A percentile compares a stretch with the other conserved stretches of the same genome.
These are phyloP conservation scores for Smallanthus sonchifolius DNA, from an alignment of 129 eudicot species.

Conservation along the genomic window DNA sequence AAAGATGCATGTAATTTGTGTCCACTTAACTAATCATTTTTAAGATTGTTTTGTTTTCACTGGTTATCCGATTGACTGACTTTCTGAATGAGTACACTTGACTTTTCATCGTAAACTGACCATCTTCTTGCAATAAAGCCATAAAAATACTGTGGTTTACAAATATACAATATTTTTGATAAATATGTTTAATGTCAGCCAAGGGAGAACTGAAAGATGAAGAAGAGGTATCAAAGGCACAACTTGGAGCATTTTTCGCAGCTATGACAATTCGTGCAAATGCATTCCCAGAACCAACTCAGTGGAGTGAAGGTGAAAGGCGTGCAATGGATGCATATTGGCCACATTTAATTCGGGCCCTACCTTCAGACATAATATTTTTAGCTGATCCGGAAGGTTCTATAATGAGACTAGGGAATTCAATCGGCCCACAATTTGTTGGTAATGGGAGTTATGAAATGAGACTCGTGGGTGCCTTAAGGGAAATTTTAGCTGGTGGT, in stretches of 20 bases:
- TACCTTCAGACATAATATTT: slow-evolving; percentile 76
- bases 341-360: slow-evolving; percentile 78
- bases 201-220: slow-evolving; percentile 92
- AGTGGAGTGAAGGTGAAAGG: slow-evolving; percentile 99
- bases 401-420: slow-evolving; percentile 75
- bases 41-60: not conserved
- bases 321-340: slow-evolving; percentile 86
- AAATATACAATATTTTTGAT: not conserved
- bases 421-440: slow-evolving; percentile 80
- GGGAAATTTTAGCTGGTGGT: slow-evolving; percentile 97
- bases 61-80: not conserved
- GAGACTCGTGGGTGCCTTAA: slow-evolving; percentile 95
- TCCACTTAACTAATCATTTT: not conserved
- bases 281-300: slow-evolving; percentile 87
- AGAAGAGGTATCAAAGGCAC: slow-evolving; percentile 81
- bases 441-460: slow-evolving; percentile 89
- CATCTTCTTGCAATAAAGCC: not conserved
- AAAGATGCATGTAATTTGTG: not conserved
- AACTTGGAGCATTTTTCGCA: slow-evolving; percentile 91
- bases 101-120: not conserved
- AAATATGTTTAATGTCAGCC: slow-evolving; percentile 43
- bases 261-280: slow-evolving; percentile 98
- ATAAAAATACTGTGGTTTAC: not conserved
- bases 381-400: slow-evolving; percentile 99
- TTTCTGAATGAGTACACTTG: not conserved